These are phyloP conservation scores for Aspergillus arachidicola DNA, from an alignment of 2,329 filamentous ascomycete genomes.

Conservation along the genomic window DNA sequence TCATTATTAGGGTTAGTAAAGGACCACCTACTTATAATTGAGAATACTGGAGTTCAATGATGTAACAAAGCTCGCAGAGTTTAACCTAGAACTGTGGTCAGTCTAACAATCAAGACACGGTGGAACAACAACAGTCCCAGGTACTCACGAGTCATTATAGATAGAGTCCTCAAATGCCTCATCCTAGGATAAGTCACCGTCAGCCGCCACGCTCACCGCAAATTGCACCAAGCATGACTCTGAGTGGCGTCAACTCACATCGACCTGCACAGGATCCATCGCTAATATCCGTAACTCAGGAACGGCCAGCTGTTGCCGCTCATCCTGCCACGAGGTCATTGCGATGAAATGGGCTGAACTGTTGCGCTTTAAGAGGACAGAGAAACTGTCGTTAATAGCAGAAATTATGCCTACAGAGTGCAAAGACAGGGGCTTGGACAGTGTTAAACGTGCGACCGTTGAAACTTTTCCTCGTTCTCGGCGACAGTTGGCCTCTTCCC, in stretches of 20 bases:
- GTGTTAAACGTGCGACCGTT: background rate
- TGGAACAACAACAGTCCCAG: background rate
- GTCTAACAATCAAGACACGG: background rate
- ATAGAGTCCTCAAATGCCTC: background rate
- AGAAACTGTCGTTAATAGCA: background rate
- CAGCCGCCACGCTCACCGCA: background rate
- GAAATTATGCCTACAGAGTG: background rate
- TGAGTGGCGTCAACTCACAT: background rate
- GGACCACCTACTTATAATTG: background rate
- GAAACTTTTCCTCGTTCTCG: background rate
- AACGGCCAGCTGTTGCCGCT: background rate
- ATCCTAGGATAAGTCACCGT: background rate
- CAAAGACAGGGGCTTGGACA: background rate
- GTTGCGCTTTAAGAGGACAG: background rate
- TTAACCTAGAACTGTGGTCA: background rate
- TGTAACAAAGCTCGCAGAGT: background rate
- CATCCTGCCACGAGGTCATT: background rate
- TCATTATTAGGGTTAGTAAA: background rate
- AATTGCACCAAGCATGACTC: background rate
- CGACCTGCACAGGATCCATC: conserved; percentile 1
- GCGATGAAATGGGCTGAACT: background rate
- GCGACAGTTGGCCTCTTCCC: background rate
- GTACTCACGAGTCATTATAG: background rate
- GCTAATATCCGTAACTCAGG: background rate
- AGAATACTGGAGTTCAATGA: background rate